Base-by-base conservation (phyloP, 177 flowering plant species). In the Tripterygium wilfordii region DNA sequence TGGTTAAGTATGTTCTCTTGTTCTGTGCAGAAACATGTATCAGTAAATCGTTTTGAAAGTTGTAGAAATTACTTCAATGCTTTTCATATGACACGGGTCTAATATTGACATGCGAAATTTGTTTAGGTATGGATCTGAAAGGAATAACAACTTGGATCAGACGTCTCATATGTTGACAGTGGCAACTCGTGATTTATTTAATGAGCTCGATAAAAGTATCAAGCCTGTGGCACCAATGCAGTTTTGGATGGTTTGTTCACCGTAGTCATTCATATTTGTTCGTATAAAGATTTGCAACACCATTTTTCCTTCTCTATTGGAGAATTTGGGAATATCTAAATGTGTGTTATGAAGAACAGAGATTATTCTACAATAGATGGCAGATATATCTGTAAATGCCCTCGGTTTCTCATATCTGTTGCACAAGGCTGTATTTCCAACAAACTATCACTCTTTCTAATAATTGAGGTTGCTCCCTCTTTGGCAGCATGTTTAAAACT, bases 151-250 rank as follows among this genome's bases (percentile, higher is more conserved):
- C 27, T 61, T 89, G 57, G 99, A 92, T 71, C 95, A 78, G 51
- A 54, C 94, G 48, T 88, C 98, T 57, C 96, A 83, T 71, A 75
- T 66, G 47, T 68, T 92, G 79, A 84, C 99, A 22, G 65, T 68
- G 45, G 97, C 99, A 52, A 89, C 97, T 4, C 67, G 91, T 48
- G 99, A 92, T 58, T 63, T 92, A 43, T 92, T 92, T 63, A 65
- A 49, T 58, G 97, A 92, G 57, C 94, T 92, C 42, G 95, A 86
- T 77, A 76, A 74, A 66, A 89, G 69, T 74, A 83, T 69, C 66
- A 79, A 79, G 68, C 77, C 99, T 44, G 96, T 92, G 48, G 73
- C 95, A 15, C 99, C 99, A 16, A 77, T 79, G 92, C 91, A 83
- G 37, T 92, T 92, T 71, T 92, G 94, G 96, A 84, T 64, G 97